phyloP scores from a whole-genome alignment of 805 yeast genomes.

The Clavispora carvajalis region DNA sequence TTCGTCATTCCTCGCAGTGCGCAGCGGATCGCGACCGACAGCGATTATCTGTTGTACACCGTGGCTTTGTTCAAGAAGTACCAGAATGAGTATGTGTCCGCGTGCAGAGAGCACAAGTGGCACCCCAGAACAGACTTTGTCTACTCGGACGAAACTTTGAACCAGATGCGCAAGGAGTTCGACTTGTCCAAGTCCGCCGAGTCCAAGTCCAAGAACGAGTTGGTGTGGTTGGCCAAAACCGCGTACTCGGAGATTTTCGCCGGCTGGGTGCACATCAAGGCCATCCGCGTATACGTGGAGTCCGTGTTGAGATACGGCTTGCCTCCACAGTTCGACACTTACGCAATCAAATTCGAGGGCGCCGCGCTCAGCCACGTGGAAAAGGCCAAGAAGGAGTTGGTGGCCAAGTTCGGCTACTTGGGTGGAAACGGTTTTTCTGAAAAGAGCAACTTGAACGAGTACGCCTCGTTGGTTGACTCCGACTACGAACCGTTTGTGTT shows the following conservation, averaged over 20 bases:
- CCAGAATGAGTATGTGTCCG: constrained; percentile 59
- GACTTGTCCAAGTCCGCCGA: constrained; percentile 72
- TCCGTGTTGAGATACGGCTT: constrained; percentile 92
- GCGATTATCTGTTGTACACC: constrained; percentile 66
- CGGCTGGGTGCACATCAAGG: constrained; percentile 87
- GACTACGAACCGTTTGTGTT: constrained; percentile 96
- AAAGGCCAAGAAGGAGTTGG: constrained; percentile 64
- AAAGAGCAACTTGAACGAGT: constrained; percentile 75
- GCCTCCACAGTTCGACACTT: constrained; percentile 81
- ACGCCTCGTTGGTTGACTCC: constrained; percentile 86
- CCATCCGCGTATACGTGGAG: constrained; percentile 85
- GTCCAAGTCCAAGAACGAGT: constrained; percentile 65
- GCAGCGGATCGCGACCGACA: constrained; percentile 58
- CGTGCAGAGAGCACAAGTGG: constrained; percentile 81
- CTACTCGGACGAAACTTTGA: constrained; percentile 72
- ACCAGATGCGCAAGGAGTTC: constrained; percentile 71
- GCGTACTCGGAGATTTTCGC: constrained; percentile 85
- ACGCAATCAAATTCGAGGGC: constrained; percentile 41
- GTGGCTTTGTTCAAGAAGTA: constrained; percentile 84
- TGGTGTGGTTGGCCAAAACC: constrained; percentile 75
- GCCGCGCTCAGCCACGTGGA: constrained; percentile 31
- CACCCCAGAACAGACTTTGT: constrained; percentile 83
- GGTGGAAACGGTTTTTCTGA: constrained; percentile 84
- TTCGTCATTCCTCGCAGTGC: constrained; percentile 95
- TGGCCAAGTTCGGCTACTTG: constrained; percentile 76